phyloP scores from a whole-genome alignment of 2,329 filamentous ascomycete genomes.

The Cladosporium sp. region DNA sequence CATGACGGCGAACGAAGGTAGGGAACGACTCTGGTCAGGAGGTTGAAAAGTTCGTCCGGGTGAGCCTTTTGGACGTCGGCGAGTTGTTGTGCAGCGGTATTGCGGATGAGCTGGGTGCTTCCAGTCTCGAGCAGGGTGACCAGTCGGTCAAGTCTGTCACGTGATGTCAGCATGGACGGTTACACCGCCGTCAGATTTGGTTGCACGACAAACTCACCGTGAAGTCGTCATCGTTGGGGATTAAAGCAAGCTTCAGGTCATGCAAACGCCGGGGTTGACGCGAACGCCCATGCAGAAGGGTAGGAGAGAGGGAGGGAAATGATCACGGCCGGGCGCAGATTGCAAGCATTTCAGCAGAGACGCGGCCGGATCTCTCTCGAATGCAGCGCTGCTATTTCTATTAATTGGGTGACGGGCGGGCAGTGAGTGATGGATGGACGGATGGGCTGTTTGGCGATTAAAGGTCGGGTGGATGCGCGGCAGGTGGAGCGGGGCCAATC shows the following conservation, averaged over 20 bases:
- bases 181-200: too few relatives aligned
- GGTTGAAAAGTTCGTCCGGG: constrained; percentile 93
- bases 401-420: background rate
- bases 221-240: constrained; percentile 17
- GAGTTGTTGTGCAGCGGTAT: constrained; percentile 92
- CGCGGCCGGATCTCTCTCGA: background rate
- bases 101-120: constrained; percentile 90
- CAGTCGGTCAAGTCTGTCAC: constrained; percentile 34
- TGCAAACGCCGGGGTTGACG: constrained; percentile 12
- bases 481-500: background rate
- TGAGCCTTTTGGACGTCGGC: constrained; percentile 98
- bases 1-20: constrained; percentile 93
- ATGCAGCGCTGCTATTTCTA: background rate
- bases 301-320: constrained; percentile 11
- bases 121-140: constrained; percentile 89
- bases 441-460: background rate
- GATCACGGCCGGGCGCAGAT: background rate
- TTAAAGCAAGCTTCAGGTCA: constrained; percentile 11
- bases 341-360: background rate
- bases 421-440: background rate
- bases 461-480: background rate
- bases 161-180: constrained; percentile 13
- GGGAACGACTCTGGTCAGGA: constrained; percentile 87
- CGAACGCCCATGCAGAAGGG: constrained; percentile 6
- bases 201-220: constrained; percentile 15